Base-by-base conservation (phyloP, 371 early-diverging fungal genomes). In the Paraphysoderma sedebokerense region DNA sequence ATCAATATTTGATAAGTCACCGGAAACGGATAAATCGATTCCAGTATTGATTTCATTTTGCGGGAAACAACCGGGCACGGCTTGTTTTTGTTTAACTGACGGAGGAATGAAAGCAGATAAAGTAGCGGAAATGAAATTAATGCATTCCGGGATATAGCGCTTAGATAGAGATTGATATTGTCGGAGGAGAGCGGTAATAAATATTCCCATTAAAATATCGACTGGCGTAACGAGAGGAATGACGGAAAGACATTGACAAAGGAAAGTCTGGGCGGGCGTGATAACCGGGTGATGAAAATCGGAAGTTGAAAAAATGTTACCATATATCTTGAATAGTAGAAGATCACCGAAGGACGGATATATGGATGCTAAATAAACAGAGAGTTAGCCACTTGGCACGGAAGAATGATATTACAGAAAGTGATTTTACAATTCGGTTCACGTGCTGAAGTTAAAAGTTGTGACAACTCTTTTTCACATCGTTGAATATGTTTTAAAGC, bases 271-370 rank as follows among this genome's bases (percentile, higher is more conserved):
- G 17, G 81, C 72, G 8, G 92, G 93, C 2, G 91, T 88, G n/a
- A 81, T 69, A 15, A 92, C 77, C 4, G 81, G 68, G 60, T 95
- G 91, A 41, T 68, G 70, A 45, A 77, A 72, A 73, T 95, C 96
- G 4, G 92, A 88, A 8, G 87, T 76, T 3, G 90, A 83, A 57
- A 86, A 91, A 1, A 70, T 39, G 23, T 77, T 70, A 2, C 75
- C 75, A 34, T 86, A 63, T 13, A 75, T 47, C 19, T 75, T 69
- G 33, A 88, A 57, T 22, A 70, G 49, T 22, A 73, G 61, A 38
- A 83, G 46, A 44, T 82, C 77, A 35, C 70, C 72, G 22, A 65
- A 60, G 35, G 65, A 26, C 0, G 30, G 22, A 32, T 17, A 17
- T 11, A 31, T 28, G 13, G 49, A 31, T 17, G 38, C 53, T 26